Conservation (phyloP, 2,329 filamentous ascomycete genomes). For the Aspergillus phoenicis region DNA sequence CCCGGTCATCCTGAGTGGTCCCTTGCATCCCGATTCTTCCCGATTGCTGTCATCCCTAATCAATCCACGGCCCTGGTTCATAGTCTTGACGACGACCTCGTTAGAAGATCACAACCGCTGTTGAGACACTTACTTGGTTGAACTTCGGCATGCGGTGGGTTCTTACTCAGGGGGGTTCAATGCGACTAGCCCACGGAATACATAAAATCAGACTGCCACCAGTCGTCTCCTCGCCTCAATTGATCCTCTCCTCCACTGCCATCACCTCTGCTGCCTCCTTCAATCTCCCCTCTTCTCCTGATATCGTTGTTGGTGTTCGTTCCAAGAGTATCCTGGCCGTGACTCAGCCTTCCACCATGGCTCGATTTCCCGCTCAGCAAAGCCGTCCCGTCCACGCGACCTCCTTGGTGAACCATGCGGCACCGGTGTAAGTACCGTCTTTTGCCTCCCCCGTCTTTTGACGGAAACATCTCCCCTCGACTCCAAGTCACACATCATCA, state of each 20-base stretch:
- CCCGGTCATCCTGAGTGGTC: conserved; percentile 26
- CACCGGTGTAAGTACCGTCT: conserved; percentile 33
- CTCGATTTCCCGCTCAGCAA: conserved; percentile 40
- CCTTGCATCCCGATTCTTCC: conserved; percentile 27
- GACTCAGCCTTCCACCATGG: conserved; percentile 36
- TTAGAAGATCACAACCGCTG: conserved; percentile 22
- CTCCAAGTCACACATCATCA: not conserved
- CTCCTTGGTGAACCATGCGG: conserved; percentile 35
- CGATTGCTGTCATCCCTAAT: conserved; percentile 24
- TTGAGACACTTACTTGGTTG: conserved; percentile 51
- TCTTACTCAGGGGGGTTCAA: conserved; percentile 36
- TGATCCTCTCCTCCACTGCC: conserved; percentile 12
- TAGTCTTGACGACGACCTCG: conserved; percentile 24
- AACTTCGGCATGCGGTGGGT: conserved; percentile 49
- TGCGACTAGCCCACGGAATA: conserved; percentile 29
- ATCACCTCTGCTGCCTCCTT: conserved; percentile 4
- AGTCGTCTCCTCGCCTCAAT: conserved; percentile 17
- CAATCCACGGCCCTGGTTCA: conserved; percentile 21
- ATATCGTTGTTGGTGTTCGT: conserved; percentile 23
- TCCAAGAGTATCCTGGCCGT: conserved; percentile 25
- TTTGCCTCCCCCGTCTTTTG: not conserved
- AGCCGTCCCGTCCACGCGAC: conserved; percentile 41
- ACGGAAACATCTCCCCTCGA: not conserved
- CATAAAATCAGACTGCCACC: conserved; percentile 37
- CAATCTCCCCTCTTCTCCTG: conserved; percentile 21